phyloP scores from a whole-genome alignment of 306 rosid genomes.

The Mimosa bimucronata region DNA sequence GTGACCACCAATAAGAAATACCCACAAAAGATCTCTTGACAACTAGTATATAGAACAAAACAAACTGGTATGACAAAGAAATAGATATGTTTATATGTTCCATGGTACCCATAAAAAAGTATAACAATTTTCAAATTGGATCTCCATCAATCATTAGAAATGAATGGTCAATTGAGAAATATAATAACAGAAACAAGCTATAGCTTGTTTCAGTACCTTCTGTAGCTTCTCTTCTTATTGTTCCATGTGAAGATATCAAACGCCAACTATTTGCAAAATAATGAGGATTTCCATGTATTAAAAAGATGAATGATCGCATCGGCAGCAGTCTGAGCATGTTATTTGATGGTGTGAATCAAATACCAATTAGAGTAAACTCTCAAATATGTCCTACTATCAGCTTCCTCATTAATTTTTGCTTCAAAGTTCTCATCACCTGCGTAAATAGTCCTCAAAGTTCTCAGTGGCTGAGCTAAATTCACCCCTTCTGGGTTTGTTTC shows the following conservation, averaged over 20 bases:
- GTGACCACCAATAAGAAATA: neutral
- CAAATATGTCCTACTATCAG: neutral
- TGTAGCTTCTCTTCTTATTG: constrained; percentile 7
- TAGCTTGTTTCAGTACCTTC: constrained; percentile 39
- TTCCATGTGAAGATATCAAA: constrained; percentile 29
- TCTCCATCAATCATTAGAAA: constrained; percentile 6
- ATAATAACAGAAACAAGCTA: neutral
- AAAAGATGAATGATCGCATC: constrained; percentile 36
- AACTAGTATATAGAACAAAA: constrained; percentile 1
- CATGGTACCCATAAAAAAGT: neutral
- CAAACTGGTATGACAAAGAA: neutral
- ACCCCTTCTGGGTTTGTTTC: neutral
- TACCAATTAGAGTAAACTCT: neutral
- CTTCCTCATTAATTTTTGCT: neutral
- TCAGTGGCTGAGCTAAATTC: neutral
- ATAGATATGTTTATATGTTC: neutral
- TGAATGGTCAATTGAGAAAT: neutral
- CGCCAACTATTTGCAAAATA: constrained; percentile 26
- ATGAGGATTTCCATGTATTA: constrained; percentile 18
- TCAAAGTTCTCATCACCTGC: neutral
- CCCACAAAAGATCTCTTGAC: neutral
- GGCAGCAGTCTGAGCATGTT: constrained; percentile 47
- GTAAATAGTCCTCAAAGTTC: neutral
- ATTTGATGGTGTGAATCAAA: constrained; percentile 10
- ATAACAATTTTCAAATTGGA: constrained; percentile 6